Evolutionary conservation across 768 basidiomycete species (phyloP).

Genomic region (Nevesoporus exiguus): DNA sequence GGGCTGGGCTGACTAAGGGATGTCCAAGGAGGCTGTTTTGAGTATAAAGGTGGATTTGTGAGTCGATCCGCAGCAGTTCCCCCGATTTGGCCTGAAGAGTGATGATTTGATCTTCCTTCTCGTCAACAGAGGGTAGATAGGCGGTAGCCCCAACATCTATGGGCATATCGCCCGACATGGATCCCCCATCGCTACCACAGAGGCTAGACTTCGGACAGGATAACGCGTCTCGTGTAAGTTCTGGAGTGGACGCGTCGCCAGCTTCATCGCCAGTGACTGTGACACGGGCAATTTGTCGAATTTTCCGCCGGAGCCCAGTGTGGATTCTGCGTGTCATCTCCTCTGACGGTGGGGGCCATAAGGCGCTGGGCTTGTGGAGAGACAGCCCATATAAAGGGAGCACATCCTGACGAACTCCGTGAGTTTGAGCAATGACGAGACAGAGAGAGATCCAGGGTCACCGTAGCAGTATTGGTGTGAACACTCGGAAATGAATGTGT

Average conservation of each 20-base stretch:
- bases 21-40: conserved; percentile 74
- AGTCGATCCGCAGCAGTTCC: conserved; percentile 49
- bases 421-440: not conserved
- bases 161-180: conserved; percentile 31
- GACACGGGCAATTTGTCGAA: conserved; percentile 52
- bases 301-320: conserved; percentile 53
- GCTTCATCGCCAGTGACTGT: conserved; percentile 23
- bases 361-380: conserved; percentile 71
- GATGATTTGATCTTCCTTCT: conserved; percentile 43
- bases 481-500: conserved; percentile 94
- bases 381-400: conserved; percentile 74
- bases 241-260: not conserved
- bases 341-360: conserved; percentile 75
- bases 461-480: conserved; percentile 79
- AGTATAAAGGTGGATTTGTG: conserved; percentile 85
- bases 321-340: conserved; percentile 58
- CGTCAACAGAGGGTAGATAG: conserved; percentile 38
- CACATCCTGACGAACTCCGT: conserved; percentile 54
- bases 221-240: conserved; percentile 5
- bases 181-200: conserved; percentile 2
- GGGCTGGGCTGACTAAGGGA: conserved; percentile 78
- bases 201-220: conserved; percentile 8
- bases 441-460: conserved; percentile 30
- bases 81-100: conserved; percentile 44
- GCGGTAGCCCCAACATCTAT: conserved; percentile 50